Percentiles rank a stretch among this genome's conserved stretches.
These are phyloP conservation scores for Pinus tabuliformis DNA, from an alignment of 75 land plant species.

Conservation along the genomic window DNA sequence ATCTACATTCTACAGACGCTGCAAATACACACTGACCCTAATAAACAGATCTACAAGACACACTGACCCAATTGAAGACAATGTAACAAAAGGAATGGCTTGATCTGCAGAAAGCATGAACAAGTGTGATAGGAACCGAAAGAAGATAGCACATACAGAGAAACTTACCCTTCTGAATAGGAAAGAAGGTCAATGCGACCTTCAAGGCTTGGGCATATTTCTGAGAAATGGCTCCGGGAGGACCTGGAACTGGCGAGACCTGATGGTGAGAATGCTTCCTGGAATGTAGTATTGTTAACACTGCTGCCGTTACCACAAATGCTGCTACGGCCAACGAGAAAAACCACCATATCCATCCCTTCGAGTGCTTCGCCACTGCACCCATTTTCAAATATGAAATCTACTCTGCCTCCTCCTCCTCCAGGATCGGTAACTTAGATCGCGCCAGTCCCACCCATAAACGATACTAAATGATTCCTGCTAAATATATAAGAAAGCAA, in stretches of 20 bases:
- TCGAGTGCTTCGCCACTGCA: slow-evolving; percentile 8
- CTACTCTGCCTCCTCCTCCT: too few relatives aligned
- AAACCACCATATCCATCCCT: slow-evolving; percentile 51
- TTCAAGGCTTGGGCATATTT: slow-evolving; percentile 69
- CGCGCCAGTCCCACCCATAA: too few relatives aligned
- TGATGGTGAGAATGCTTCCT: not conserved
- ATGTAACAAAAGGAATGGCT: not conserved
- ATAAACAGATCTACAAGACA: not conserved
- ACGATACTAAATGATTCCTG: too few relatives aligned
- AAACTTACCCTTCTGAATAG: slow-evolving; percentile 72
- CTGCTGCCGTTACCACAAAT: slow-evolving; percentile 30
- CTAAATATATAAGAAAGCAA: too few relatives aligned
- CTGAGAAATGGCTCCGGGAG: slow-evolving; percentile 19
- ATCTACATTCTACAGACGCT: not conserved
- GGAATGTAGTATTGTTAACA: slow-evolving; percentile 18
- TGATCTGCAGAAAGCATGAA: not conserved
- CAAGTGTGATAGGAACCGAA: not conserved
- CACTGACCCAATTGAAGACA: not conserved
- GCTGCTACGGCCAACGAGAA: slow-evolving; percentile 34
- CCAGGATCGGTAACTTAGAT: too few relatives aligned
- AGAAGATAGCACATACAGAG: not conserved
- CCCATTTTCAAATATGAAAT: slow-evolving; percentile 6
- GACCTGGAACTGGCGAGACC: slow-evolving; percentile 14
- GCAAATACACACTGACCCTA: not conserved
- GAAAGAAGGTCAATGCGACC: slow-evolving; percentile 64